Base-by-base conservation (phyloP, 2,329 filamentous ascomycete species). In the Aspergillus felis region DNA sequence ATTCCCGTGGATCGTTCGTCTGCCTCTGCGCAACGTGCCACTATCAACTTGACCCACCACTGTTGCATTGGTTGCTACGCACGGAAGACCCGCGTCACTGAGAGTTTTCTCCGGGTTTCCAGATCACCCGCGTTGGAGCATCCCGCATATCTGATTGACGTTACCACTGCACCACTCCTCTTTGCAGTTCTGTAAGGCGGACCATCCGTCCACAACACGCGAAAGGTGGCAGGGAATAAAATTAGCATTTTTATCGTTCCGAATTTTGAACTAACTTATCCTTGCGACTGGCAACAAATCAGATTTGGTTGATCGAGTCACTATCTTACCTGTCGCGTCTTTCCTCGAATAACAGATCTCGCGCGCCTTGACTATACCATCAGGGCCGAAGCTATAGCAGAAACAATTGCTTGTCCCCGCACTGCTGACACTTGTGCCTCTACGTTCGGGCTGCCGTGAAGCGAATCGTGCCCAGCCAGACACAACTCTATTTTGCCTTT, bases 391-490 rank as follows among this genome's bases (percentile, higher is more conserved):
- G 62, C 60, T 64, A 60, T 57, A 58, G 64, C 64, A 58, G 44
- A 60, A 64, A 67, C 64, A 64, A 66, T 63, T 64, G 66, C 62
- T 68, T 68, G 67, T 67, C 66, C 68, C 65, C 66, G 65, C 64
- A 66, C 61, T 61, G 65, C 61, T 67, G 65, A 66, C 61, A 53
- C 49, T 60, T 55, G 55, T 61, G 47, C 53, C 56, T 58, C 56
- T 62, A 57, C 59, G 57, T 65, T 68, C 64, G 70, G 68, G 68
- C 68, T 68, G 59, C 64, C 64, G 67, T 70, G 70, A 72, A 71
- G 69, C 70, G 61, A 68, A 70, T 73, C 65, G 72, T 74, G 70
- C 70, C 72, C 71, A 72, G 68, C 68, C 67, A 66, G 66, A 66
- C 66, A 62, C 62, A 59, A 57, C 60, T 61, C 60, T 61, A 61